Evolutionary conservation across 371 early-diverging fungal genomes (phyloP).

Genomic region (Dinochytrium kinnereticum): DNA sequence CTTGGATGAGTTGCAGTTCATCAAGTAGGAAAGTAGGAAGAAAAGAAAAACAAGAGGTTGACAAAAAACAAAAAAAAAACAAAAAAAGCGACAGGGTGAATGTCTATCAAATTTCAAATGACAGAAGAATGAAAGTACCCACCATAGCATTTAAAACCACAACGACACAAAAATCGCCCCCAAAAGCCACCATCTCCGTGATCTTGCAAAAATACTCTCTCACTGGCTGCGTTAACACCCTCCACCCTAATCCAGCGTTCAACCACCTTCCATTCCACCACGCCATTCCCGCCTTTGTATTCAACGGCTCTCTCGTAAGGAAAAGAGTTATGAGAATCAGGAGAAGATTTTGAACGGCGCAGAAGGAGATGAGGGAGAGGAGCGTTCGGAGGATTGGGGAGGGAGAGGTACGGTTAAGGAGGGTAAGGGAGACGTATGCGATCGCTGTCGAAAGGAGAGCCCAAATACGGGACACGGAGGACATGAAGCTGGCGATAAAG

Average conservation of each 20-base stretch:
- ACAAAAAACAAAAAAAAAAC: too few relatives aligned
- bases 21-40: too few relatives aligned
- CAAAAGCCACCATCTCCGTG: conserved; percentile 84
- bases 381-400: background rate
- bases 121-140: background rate
- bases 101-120: too few relatives aligned
- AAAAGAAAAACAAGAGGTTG: too few relatives aligned
- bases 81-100: too few relatives aligned
- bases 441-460: background rate
- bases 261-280: conserved; percentile 94
- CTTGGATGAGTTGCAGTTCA: too few relatives aligned
- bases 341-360: background rate
- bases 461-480: background rate
- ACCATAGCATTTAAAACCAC: conserved; percentile 70
- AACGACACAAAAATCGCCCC: conserved; percentile 77
- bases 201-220: conserved; percentile 86
- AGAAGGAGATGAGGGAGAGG: background rate
- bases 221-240: conserved; percentile 70
- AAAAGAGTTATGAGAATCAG: conserved; percentile 55
- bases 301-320: conserved; percentile 66
- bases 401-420: background rate
- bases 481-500: background rate
- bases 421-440: background rate
- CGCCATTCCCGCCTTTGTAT: conserved; percentile 71
- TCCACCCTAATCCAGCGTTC: conserved; percentile 74